Base-by-base conservation (phyloP, 2,329 filamentous ascomycete species). In the Aspergillus pseudotamarii region DNA sequence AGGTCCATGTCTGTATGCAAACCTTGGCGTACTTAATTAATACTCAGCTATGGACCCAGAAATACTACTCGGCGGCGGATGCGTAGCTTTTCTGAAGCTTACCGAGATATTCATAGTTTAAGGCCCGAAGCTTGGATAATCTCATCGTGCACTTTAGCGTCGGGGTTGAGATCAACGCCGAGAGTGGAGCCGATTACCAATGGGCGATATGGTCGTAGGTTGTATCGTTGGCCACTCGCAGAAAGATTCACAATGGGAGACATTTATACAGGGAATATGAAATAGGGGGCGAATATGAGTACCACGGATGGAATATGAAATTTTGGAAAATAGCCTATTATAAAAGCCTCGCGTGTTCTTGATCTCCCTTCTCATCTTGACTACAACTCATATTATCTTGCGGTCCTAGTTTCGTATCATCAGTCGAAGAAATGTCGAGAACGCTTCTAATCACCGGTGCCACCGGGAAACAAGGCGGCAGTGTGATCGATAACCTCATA, bases 381-480 rank as follows among this genome's bases (percentile, higher is more conserved):
- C 43, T 12, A n/a, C 8, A 41, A n/a, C 43, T 46, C 21, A 26
- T 14, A 23, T 10, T 23, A 46, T 23, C 9, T 26, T 23, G 12
- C 43, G 38, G 2, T 9, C 38, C 8, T 46, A 5, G 21, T 23
- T 23, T 23, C n/a, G 23, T 23, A 23, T 45, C 10, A 21, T 1
- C 23, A 12, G 36, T 19, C 2, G 36, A 19, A 38, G 36, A 38
- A 38, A 38, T 38, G 36, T 38, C 36, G 36, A 38, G 16, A 16
- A 38, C 34, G 34, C 34, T 36, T 36, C 72, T 81, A 21, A 68
- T 81, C 21, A 76, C 74, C 8, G 78, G 79, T 9, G 78, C 78
- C n/a, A 81, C 77, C 4, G 79, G 79, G 30, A 80, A 80, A 62
- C 79, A 81, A 69, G 80, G 79, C 4, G 73, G 74, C 6, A 70